Base-by-base conservation (phyloP, 192 early-diverging fungal genomes). In the Piromyces finnis region DNA sequence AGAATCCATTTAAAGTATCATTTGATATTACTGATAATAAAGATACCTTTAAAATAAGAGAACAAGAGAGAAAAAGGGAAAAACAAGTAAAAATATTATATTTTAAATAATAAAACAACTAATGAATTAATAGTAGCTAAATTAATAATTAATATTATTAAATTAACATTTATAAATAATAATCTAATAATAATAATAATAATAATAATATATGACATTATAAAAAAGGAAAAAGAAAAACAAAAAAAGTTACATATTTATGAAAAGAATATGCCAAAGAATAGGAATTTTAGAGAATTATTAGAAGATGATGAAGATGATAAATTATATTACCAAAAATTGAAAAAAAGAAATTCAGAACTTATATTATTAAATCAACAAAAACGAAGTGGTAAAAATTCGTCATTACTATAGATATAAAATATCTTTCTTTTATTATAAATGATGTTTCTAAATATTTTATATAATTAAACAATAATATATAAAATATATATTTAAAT, bases 301-400 rank as follows among this genome's bases (percentile, higher is more conserved):
- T 81, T 90, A 27, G 86, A 86, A 27, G 89, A 90, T 84, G 89
- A 90, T 22, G 82, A 81, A 13, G 87, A 87, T 79, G 89, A 90
- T 77, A 82, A 85, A 16, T 82, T 81, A 78, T 90, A 88, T 68
- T 86, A 88, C 39, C 84, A 90, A 29, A 29, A 84, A 32, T 68
- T 88, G 59, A 39, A 84, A 36, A 88, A 87, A 79, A 78, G 86
- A 30, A 88, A 90, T 82, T 81, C 86, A 4, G 87, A 90, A 79
- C 86, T 87, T 79, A 83, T 88, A 12, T 77, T 90, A 41, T 84
- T 85, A 29, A 86, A 82, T 78, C 86, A 84, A 35, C 85, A 88
- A 59, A 82, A 85, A 16, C 81, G 86, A 82, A 87, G 88, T 88
- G 82, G 41, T 77, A 29, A 29, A 6, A 16, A 15, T 28, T n/a